These are phyloP conservation scores for Podospora pseudocomata DNA, from an alignment of 495 filamentous ascomycete species.

Conservation along the genomic window DNA sequence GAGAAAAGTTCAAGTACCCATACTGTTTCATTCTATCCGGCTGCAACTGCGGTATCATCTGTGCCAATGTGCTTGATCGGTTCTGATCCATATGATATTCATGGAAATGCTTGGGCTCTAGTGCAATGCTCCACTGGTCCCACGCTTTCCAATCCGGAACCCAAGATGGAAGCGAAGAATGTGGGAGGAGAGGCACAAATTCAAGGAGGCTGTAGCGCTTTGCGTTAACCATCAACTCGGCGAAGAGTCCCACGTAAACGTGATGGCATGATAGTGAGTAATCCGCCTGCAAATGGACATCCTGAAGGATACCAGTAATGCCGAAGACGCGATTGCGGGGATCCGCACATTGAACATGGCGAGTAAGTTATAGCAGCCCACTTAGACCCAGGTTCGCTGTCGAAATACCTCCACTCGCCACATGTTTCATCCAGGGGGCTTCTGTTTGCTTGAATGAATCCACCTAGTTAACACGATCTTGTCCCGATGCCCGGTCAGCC, in stretches of 20 bases:
- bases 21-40: too few relatives aligned
- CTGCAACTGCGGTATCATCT: too few relatives aligned
- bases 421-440: too few relatives aligned
- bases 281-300: not conserved
- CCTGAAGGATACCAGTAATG: not conserved
- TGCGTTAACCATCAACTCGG: not conserved
- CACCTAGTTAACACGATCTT: too few relatives aligned
- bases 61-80: not conserved
- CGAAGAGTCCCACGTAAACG: not conserved
- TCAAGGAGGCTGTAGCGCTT: not conserved
- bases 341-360: not conserved
- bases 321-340: slow-evolving; percentile 4
- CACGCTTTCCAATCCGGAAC: not conserved
- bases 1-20: too few relatives aligned
- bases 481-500: not conserved
- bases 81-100: not conserved
- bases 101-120: not conserved
- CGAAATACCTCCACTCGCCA: too few relatives aligned
- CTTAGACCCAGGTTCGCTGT: too few relatives aligned
- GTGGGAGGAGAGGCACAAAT: not conserved
- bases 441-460: too few relatives aligned
- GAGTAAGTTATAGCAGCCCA: not conserved
- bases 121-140: not conserved
- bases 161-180: not conserved
- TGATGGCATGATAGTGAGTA: slow-evolving; percentile 3